Base-by-base conservation (phyloP, 208 protist species). In the Trypanosoma cruzi region DNA sequence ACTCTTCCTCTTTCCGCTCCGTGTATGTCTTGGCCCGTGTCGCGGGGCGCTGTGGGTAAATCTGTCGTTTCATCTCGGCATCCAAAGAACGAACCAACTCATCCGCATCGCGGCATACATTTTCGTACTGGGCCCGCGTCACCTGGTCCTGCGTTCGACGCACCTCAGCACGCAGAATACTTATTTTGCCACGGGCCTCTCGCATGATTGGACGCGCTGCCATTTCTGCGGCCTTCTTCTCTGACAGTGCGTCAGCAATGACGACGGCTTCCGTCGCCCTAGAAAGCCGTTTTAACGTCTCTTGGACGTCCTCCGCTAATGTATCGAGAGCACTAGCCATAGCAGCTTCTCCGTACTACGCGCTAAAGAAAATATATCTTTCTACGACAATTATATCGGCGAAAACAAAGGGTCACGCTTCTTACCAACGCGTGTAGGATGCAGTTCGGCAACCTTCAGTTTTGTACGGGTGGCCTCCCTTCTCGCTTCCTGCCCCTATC, bases 181-280 rank as follows among this genome's bases (percentile, higher is more conserved):
- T 79, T 18, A 93, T 74, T 66, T 88, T 81, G 54, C 75, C 84
- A 26, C 87, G 82, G 24, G 85, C 85, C 68, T 92, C 82, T 29
- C 85, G 82, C 79, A 95, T 73, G 16, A 82, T 44, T 10, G 86
- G 86, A 1, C 80, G 81, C 13, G 80, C 81, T 29, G 76, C 78
- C 56, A 90, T 79, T 71, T 92, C 82, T 10, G 75, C 74, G 36
- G 80, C 79, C 66, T 92, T 92, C 72, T 95, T 95, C 36, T 91
- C 86, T 4, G 68, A 71, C 0, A 89, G 22, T 2, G 75, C 70
- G 2, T 57, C 56, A 20, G 85, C 73, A 56, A 81, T 64, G 18
- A 95, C 85, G 18, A 95, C 82, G n/a, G 31, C 48, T 76, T 84
- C 71, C 16, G 88, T 79, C 13, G 75, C 62, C 24, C 63, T 75